Evolutionary conservation across 805 yeast genomes (phyloP), one percentile per base, ranked within the genome.

Genomic region (Danielozyma ontarioensis): DNA sequence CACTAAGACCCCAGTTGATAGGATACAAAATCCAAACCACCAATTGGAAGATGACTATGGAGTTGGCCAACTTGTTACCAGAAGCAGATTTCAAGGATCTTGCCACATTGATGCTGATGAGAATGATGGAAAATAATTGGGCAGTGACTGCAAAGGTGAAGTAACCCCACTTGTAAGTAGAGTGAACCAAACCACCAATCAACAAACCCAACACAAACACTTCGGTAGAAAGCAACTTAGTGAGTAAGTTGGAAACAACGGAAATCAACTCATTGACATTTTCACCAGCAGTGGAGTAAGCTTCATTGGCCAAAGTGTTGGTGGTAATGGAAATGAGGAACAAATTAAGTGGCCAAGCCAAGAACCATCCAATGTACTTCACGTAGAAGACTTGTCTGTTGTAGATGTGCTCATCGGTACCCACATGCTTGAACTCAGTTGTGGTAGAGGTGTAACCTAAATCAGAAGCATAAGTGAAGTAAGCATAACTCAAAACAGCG

Each of bases 131-230:
- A 34, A 63, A 59, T 37, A 74, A 40, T 55, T 66, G 59, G 24
- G 69, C 66, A 37, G 55, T 55, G 26, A 63, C 62, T 19, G 73
- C 77, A 52, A 79, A 74, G 5, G 74, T 68, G 56, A 73, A 79
- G 62, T 74, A 78, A 51, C 85, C 86, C 83, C 83, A 79, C 53
- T 75, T 79, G 57, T 79, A 79, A 28, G 74, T 57, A 6, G 81
- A 68, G 22, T 51, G 42, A 38, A 79, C 72, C 42, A 79, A 59
- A 14, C 72, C 39, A 46, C 83, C 84, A 48, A 79, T 68, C 52
- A 79, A 65, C 27, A 74, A 60, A 27, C 75, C 69, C 33, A 79
- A 61, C 25, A 77, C 75, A 48, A 64, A 71, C 14, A 72, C 64
- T 49, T 64, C 74, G 29, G 62, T 54, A n/a, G 68, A 57, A 19